These are phyloP conservation scores for Dactylonectria estremocensis DNA, from an alignment of 2,329 filamentous ascomycete genomes.

Conservation along the genomic window DNA sequence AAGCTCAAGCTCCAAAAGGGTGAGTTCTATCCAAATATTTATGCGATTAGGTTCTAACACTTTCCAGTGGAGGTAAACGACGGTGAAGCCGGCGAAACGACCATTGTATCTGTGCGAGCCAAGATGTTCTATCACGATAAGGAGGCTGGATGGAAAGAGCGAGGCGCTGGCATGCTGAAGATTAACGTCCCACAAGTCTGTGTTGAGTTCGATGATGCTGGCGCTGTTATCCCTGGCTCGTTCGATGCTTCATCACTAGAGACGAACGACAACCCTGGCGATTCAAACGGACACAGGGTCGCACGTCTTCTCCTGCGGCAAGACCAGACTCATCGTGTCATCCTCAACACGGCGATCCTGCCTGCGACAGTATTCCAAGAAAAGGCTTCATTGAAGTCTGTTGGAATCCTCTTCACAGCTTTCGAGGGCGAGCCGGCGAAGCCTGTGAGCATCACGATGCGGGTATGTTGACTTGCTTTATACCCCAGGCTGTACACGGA, in stretches of 20 bases:
- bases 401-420: constrained; percentile 77
- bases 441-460: constrained; percentile 73
- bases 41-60: constrained; percentile 45
- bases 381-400: constrained; percentile 79
- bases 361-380: constrained; percentile 86
- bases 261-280: constrained; percentile 57
- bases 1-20: constrained; percentile 78
- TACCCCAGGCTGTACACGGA: neutral
- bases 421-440: constrained; percentile 70
- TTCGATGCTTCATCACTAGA: constrained; percentile 70
- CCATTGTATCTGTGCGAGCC: constrained; percentile 81
- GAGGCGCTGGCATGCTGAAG: constrained; percentile 87
- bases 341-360: constrained; percentile 87
- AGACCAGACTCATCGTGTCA: constrained; percentile 88
- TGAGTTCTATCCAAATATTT: constrained; percentile 59
- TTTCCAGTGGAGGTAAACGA: constrained; percentile 79
- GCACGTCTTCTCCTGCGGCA: constrained; percentile 91
- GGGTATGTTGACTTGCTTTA: constrained; percentile 60
- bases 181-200: constrained; percentile 80
- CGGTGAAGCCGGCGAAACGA: constrained; percentile 87
- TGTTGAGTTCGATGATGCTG: constrained; percentile 69
- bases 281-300: constrained; percentile 59
- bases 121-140: constrained; percentile 88
- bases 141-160: constrained; percentile 87
- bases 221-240: constrained; percentile 63